These are phyloP conservation scores for Cystofilobasidium capitatum DNA, from an alignment of 768 basidiomycete species.

Conservation along the genomic window DNA sequence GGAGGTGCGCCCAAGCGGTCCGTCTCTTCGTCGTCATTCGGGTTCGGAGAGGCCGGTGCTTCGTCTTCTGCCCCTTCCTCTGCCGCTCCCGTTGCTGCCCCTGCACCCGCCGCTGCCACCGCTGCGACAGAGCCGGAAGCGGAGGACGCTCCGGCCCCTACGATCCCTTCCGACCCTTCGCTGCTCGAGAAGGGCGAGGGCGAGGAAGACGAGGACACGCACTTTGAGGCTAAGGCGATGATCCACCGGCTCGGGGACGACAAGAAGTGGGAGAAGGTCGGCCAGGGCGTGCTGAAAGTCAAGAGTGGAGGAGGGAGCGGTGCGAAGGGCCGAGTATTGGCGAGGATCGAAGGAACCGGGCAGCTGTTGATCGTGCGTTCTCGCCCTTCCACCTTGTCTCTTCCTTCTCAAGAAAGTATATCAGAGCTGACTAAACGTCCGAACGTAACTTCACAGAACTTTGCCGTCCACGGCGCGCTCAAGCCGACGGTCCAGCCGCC, in stretches of 20 bases:
- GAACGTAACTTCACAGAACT: background rate
- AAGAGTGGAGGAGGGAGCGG: conserved; percentile 23
- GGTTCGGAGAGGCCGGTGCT: background rate
- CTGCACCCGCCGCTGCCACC: background rate
- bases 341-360: conserved; percentile 19
- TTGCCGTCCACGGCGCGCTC: conserved; percentile 3
- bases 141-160: conserved; percentile 23
- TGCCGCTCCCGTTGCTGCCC: background rate
- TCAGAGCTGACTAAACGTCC: background rate
- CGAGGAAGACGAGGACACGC: conserved; percentile 23
- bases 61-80: background rate
- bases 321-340: conserved; percentile 16
- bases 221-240: conserved; percentile 12
- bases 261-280: conserved; percentile 19
- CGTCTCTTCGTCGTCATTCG: conserved; percentile 21
- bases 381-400: no score
- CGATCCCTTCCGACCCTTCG: conserved; percentile 26
- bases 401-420: background rate
- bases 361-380: conserved; percentile 20
- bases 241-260: conserved; percentile 10
- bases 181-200: conserved; percentile 23
- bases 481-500: background rate
- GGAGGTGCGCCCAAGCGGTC: conserved; percentile 15
- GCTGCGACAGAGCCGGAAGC: background rate
- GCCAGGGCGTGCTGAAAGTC: conserved; percentile 18